phyloP scores from a whole-genome alignment of 345 rosid species.

The Citrus reticulata region DNA sequence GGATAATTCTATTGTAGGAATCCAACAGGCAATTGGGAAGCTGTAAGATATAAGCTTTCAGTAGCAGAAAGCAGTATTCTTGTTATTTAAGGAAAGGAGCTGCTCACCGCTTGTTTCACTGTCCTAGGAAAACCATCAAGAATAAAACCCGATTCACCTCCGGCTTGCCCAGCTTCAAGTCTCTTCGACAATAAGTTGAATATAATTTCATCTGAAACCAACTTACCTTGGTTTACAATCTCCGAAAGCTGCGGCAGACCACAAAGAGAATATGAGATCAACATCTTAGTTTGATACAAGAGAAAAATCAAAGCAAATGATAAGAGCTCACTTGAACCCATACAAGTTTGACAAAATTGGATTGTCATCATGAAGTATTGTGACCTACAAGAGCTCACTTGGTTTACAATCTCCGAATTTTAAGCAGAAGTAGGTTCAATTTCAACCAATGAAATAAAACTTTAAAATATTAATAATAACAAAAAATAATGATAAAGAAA shows the following conservation, averaged over 20 bases:
- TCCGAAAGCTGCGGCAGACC: constrained; percentile 56
- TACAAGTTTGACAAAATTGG: not conserved
- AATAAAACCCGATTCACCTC: constrained; percentile 91
- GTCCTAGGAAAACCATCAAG: constrained; percentile 98
- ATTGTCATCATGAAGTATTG: too few relatives aligned
- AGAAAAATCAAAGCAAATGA: not conserved
- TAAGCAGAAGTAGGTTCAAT: not conserved
- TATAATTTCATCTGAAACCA: constrained; percentile 86
- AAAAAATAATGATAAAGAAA: not conserved
- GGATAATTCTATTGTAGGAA: not conserved
- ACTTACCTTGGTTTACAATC: constrained; percentile 78
- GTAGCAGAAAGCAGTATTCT: not conserved
- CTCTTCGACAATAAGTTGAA: constrained; percentile 70
- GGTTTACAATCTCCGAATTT: too few relatives aligned
- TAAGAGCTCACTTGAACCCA: not conserved
- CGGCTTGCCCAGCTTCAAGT: constrained; percentile 71
- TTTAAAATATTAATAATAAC: not conserved
- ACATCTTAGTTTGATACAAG: not conserved
- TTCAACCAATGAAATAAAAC: not conserved
- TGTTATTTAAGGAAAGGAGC: not conserved
- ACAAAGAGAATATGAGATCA: not conserved
- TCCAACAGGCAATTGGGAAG: not conserved
- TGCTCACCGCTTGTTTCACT: constrained; percentile 80
- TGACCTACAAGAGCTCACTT: too few relatives aligned
- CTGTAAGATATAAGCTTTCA: not conserved